phyloP scores from a whole-genome alignment of 169 alveolate species.

The Cryptosporidium canis region DNA sequence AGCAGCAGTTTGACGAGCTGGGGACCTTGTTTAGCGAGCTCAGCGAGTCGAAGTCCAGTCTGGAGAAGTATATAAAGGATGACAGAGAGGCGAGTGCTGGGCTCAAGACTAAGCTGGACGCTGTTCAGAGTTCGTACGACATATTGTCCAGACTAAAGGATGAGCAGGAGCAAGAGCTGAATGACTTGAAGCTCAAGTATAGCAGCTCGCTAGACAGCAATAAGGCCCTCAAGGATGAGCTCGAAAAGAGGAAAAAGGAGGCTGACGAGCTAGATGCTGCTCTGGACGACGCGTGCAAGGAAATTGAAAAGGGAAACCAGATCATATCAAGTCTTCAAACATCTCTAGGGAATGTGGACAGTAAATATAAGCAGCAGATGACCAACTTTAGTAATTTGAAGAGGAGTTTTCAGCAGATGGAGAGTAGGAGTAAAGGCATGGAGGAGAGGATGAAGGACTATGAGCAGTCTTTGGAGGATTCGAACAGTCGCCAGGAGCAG shows the following conservation, averaged over 20 bases:
- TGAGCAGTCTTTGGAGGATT: constrained; percentile 49
- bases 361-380: constrained; percentile 62
- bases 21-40: constrained; percentile 4
- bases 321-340: constrained; percentile 61
- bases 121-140: constrained; percentile 1
- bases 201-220: constrained; percentile 6
- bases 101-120: constrained; percentile 40
- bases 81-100: neutral
- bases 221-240: neutral
- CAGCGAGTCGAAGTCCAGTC: constrained; percentile 11
- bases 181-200: constrained; percentile 24
- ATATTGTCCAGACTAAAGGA: neutral
- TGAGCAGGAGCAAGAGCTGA: constrained; percentile 29
- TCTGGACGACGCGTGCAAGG: constrained; percentile 61
- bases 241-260: constrained; percentile 39
- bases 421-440: neutral
- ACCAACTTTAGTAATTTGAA: constrained; percentile 23
- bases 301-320: constrained; percentile 62
- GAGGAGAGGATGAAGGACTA: constrained; percentile 29
- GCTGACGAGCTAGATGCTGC: constrained; percentile 38
- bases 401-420: constrained; percentile 47
- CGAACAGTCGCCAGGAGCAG: constrained; percentile 49
- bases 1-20: constrained; percentile 25
- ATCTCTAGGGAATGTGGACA: constrained; percentile 40
- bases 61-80: constrained; percentile 28